phyloP scores from a whole-genome alignment of 805 yeast species.

The Candida khao-thaluensis region DNA sequence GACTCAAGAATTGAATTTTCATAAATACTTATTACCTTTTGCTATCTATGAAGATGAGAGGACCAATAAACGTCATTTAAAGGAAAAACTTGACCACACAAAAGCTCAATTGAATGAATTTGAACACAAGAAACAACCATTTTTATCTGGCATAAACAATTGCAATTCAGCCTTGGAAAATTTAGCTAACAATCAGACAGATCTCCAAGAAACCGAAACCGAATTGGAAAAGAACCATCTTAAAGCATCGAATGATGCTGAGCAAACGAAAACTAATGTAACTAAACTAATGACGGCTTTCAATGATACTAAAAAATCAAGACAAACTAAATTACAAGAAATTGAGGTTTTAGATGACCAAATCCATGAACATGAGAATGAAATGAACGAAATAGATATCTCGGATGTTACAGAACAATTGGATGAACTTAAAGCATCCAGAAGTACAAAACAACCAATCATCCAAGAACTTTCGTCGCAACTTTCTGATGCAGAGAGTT shows the following conservation, averaged over 20 bases:
- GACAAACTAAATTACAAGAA: conserved; percentile 14
- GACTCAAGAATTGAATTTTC: conserved; percentile 35
- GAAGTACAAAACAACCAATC: conserved; percentile 15
- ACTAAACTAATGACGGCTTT: conserved; percentile 4
- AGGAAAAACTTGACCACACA: conserved; percentile 35
- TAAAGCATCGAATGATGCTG: background rate
- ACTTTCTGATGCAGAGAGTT: conserved; percentile 22
- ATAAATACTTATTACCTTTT: conserved; percentile 41
- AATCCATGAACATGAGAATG: conserved; percentile 16
- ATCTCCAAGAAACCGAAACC: background rate
- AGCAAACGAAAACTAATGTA: background rate
- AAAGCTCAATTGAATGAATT: conserved; percentile 30
- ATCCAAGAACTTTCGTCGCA: conserved; percentile 18
- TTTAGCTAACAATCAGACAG: background rate
- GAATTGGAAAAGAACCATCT: background rate
- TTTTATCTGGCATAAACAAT: conserved; percentile 11
- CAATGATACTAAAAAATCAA: conserved; percentile 8
- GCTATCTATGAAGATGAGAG: conserved; percentile 41
- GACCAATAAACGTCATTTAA: conserved; percentile 28
- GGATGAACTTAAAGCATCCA: conserved; percentile 12
- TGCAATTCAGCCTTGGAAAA: background rate
- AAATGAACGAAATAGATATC: conserved; percentile 10
- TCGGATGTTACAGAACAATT: conserved; percentile 8
- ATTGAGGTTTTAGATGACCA: conserved; percentile 13
- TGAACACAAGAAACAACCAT: conserved; percentile 23